Evolutionary conservation across 768 basidiomycete genomes (phyloP), one percentile per base, ranked within the genome.

Genomic region (Phanerodontia chrysosporium): DNA sequence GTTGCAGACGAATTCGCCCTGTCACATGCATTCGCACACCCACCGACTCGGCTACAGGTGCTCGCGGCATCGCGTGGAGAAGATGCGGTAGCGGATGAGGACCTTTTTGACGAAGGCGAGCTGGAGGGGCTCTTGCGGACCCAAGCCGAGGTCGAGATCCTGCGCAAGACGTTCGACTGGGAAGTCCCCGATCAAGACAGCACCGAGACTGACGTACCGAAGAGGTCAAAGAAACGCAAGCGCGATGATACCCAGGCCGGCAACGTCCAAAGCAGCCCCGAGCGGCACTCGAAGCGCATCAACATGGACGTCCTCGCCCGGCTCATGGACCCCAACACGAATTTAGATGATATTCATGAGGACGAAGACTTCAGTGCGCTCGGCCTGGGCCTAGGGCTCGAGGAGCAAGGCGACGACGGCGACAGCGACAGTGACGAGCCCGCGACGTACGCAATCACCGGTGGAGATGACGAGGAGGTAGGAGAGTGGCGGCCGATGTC

Each of bases 51-150:
- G 32, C 77, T 92, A 9, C 87, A 90, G 62, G 71, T 85, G 27
- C 78, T 92, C 32, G 72, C 78, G 0, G 73, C 76, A 12, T 74
- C 76, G 48, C 86, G 88, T 46, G 85, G 84, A 35, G 75, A 71
- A 35, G 74, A 74, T 24, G 72, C 78, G 22, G 82, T 92, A 21
- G 61, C 65, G 1, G 90, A 93, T 60, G 85, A 89, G 8, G 90
- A 92, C 58, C 73, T 92, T 24, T 90, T 92, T 59, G 79, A 72
- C 2, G 78, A 82, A 29, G 86, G 83, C 2, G 90, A 92, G 69
- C 69, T 89, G 27, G 89, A 90, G 55, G 78, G 74, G 21, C 55
- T 89, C 28, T 62, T 89, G 22, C 73, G 90, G 57, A 73, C 65
- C 48, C 75, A 81, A 30, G 78, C 75, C 22, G 86, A 91, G 67